Evolutionary conservation across 202 grass and related monocot species (phyloP).

Genomic region (Elaeis oleifera): DNA sequence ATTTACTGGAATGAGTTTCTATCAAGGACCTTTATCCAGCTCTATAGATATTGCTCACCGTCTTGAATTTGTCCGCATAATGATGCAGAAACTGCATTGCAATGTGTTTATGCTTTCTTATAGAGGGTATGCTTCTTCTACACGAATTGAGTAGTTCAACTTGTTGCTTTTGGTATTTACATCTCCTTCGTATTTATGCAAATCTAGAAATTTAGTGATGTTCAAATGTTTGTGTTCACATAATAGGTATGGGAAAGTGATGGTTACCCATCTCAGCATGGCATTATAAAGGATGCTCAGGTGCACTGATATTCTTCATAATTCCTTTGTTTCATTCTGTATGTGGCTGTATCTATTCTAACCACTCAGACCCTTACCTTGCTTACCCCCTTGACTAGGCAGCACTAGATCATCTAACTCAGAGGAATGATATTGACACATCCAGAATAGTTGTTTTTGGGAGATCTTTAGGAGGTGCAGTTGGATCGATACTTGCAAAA

Average conservation of each 20-base stretch:
- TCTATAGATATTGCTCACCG: slow-evolving; percentile 95
- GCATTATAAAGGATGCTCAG: slow-evolving; percentile 94
- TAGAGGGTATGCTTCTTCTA: slow-evolving; percentile 66
- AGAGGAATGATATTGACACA: slow-evolving; percentile 92
- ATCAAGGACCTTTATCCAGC: slow-evolving; percentile 50
- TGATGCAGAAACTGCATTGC: slow-evolving; percentile 95
- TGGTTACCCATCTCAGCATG: slow-evolving; percentile 88
- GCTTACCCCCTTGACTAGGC: slow-evolving; percentile 45
- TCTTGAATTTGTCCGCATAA: slow-evolving; percentile 76
- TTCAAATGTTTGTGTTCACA: not conserved
- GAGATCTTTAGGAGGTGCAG: slow-evolving; percentile 97
- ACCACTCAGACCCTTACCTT: slow-evolving; percentile 5
- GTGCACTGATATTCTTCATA: slow-evolving; percentile 35
- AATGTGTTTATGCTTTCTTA: slow-evolving; percentile 99
- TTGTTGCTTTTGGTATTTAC: not conserved
- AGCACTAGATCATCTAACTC: slow-evolving; percentile 86
- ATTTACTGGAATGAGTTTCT: not conserved
- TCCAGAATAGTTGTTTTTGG: slow-evolving; percentile 90
- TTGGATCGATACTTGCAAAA: slow-evolving; percentile 83
- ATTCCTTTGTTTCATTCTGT: slow-evolving; percentile 14
- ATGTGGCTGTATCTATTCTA: not conserved
- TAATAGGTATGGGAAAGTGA: slow-evolving; percentile 95
- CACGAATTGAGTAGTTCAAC: slow-evolving; percentile 7
- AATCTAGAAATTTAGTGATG: slow-evolving; percentile 1
- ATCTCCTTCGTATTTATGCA: not conserved